phyloP scores from a whole-genome alignment of 208 protist genomes.

The Leishmania turanica region DNA sequence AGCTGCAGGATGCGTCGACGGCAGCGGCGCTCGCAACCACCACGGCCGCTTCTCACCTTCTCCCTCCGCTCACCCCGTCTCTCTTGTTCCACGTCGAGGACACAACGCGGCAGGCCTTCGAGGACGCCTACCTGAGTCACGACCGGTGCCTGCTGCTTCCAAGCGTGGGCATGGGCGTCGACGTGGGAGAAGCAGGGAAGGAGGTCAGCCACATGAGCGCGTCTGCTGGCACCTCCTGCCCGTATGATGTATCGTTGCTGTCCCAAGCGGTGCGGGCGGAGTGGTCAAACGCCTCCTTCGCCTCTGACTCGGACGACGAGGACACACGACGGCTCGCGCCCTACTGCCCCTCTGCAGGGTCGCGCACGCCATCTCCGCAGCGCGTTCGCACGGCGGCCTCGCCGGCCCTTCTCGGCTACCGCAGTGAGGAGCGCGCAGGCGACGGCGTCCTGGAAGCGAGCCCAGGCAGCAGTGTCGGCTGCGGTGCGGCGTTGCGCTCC shows the following conservation, averaged over 20 bases:
- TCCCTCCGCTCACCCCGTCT: slow-evolving; percentile 42
- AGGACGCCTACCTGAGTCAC: slow-evolving; percentile 47
- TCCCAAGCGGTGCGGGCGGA: slow-evolving; percentile 40
- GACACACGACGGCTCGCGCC: not conserved
- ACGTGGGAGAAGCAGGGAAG: slow-evolving; percentile 5
- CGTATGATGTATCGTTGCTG: slow-evolving; percentile 37
- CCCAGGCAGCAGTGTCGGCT: not conserved
- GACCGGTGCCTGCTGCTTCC: slow-evolving; percentile 38
- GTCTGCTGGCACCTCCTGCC: slow-evolving; percentile 13
- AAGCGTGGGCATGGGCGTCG: slow-evolving; percentile 9
- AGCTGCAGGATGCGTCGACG: not conserved
- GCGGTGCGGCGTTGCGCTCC: not conserved
- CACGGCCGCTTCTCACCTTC: not conserved
- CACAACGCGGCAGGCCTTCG: slow-evolving; percentile 57
- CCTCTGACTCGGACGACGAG: slow-evolving; percentile 1
- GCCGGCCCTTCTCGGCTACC: slow-evolving; percentile 4
- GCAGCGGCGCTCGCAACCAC: not conserved
- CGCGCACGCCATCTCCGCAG: slow-evolving; percentile 14
- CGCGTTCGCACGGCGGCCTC: not conserved
- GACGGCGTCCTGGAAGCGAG: not conserved
- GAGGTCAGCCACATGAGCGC: slow-evolving; percentile 6
- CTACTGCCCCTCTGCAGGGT: not conserved
- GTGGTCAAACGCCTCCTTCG: slow-evolving; percentile 18
- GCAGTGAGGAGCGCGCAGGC: slow-evolving; percentile 10
- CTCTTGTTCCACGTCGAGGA: slow-evolving; percentile 61